Evolutionary conservation across 805 yeast genomes (phyloP).

Genomic region (Sugiyamaella lignohabitans): DNA sequence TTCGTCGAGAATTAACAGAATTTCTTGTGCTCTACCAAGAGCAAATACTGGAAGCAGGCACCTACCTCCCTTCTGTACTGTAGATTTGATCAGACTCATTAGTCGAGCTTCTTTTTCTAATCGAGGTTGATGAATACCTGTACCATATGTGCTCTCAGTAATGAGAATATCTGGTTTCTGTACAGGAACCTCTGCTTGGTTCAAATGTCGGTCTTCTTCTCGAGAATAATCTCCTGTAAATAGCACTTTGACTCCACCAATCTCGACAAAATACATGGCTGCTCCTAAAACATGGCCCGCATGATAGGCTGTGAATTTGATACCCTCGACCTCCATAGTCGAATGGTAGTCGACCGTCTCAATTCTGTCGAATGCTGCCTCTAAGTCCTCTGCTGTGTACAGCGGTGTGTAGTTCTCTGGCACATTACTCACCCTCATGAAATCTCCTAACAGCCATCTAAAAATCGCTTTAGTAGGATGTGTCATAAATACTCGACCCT

Average conservation of each 20-base stretch:
- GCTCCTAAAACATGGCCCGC: slow-evolving; percentile 99
- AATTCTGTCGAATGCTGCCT: slow-evolving; percentile 78
- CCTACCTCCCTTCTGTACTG: slow-evolving; percentile 82
- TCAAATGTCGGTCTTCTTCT: slow-evolving; percentile 91
- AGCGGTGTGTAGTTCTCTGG: slow-evolving; percentile 38
- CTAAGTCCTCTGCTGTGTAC: slow-evolving; percentile 86
- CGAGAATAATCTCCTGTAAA: slow-evolving; percentile 98
- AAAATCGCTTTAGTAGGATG: slow-evolving; percentile 98
- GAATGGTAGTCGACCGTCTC: slow-evolving; percentile 96
- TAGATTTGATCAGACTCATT: slow-evolving; percentile 75
- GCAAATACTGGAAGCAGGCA: slow-evolving; percentile 93
- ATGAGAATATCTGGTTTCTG: slow-evolving; percentile 80
- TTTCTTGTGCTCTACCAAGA: slow-evolving; percentile 93
- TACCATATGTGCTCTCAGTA: slow-evolving; percentile 95
- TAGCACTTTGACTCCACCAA: slow-evolving; percentile 80
- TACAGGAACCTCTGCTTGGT: slow-evolving; percentile 86
- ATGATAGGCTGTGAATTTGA: slow-evolving; percentile 93
- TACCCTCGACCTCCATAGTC: slow-evolving; percentile 89
- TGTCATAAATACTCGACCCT: slow-evolving; percentile 97
- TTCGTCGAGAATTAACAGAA: slow-evolving; percentile 83
- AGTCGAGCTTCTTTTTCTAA: slow-evolving; percentile 75
- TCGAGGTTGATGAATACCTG: slow-evolving; percentile 93
- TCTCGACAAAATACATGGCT: slow-evolving; percentile 93
- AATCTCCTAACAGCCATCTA: slow-evolving; percentile 90
- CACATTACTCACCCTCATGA: slow-evolving; percentile 73